Evolutionary conservation across 2,329 filamentous ascomycete species (phyloP), one percentile per base, ranked within the genome.

Genomic region (Stemphylium lycopersici): DNA sequence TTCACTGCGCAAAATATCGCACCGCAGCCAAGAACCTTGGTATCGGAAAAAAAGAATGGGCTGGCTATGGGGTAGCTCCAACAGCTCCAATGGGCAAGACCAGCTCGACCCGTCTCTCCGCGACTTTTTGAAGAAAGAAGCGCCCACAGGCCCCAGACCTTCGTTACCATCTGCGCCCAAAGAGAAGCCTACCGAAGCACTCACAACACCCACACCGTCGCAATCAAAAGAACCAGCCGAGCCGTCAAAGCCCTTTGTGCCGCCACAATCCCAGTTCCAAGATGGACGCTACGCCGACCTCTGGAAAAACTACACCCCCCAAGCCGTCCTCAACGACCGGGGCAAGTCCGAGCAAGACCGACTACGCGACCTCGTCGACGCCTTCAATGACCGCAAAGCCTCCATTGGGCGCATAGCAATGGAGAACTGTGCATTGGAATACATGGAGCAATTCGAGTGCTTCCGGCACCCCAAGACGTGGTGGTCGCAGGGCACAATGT

Each of bases 371-470:
- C 87, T 98, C 51, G 80, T 97, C 46, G 89, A 93, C 48, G 87
- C 86, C 6, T 96, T 88, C 82, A 96, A 96, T 74, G 86, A 90
- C 70, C 87, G 92, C 58, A 91, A 90, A 72, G 84, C 85, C 31
- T 83, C 86, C 50, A 90, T 98, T 58, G 90, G 90, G 26, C 82
- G 84, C 37, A 90, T 91, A 1, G 93, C 93, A 8, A 81, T 96
- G 69, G 95, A 99, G 78, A 99, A 98, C 74, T 99, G 95, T 76
- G 89, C 91, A 1, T 76, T 93, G 56, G 91, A 96, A 73, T 91
- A 97, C 78, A 82, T 91, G 71, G 88, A 88, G 54, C 88, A 96
- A 80, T 87, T 88, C 56, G 83, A 89, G 42, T 99, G 95, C 80
- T 95, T 95, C 81, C 83, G 84, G 67, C 81, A 82, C 49, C 93